A percentile compares a stretch with the other conserved stretches of the same genome.
Conservation (phyloP, 1,139 yeast genomes). For the Insectozyma bohioensis region DNA sequence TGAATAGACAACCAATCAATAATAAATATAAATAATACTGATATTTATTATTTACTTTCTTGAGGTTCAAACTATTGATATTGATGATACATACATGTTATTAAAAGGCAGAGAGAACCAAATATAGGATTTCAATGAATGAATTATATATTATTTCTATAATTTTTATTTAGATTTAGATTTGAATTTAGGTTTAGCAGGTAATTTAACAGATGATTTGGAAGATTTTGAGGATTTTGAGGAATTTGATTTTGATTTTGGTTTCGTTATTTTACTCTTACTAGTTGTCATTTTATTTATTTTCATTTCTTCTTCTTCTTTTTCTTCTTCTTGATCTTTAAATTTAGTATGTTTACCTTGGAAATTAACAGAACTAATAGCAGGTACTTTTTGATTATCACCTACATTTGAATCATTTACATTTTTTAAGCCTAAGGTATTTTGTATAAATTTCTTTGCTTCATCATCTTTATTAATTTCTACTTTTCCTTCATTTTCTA, state of each 20-base stretch:
- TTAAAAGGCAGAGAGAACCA: too few relatives aligned
- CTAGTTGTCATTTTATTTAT: slow-evolving; percentile 2
- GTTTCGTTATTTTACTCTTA: not conserved
- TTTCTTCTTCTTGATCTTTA: slow-evolving; percentile 15
- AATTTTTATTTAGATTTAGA: too few relatives aligned
- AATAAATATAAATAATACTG: too few relatives aligned
- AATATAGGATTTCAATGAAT: too few relatives aligned
- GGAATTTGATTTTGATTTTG: slow-evolving; percentile 1
- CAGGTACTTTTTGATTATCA: slow-evolving; percentile 39
- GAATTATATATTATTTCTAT: too few relatives aligned
- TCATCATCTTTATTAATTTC: slow-evolving; percentile 21
- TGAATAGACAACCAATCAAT: too few relatives aligned
- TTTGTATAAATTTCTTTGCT: slow-evolving; percentile 44
- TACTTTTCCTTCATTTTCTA: slow-evolving; percentile 21
- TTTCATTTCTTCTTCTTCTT: slow-evolving; percentile 3
- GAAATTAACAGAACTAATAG: slow-evolving; percentile 59
- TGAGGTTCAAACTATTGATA: too few relatives aligned
- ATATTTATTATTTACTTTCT: too few relatives aligned
- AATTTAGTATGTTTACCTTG: slow-evolving; percentile 63
- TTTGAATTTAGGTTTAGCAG: too few relatives aligned
- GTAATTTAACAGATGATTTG: too few relatives aligned
- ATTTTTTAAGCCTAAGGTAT: slow-evolving; percentile 41
- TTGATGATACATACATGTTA: too few relatives aligned
- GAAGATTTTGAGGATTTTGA: too few relatives aligned
- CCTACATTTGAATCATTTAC: slow-evolving; percentile 33